Conservation (phyloP, 2,329 filamentous ascomycete genomes). For the Talaromyces albobiverticillius region DNA sequence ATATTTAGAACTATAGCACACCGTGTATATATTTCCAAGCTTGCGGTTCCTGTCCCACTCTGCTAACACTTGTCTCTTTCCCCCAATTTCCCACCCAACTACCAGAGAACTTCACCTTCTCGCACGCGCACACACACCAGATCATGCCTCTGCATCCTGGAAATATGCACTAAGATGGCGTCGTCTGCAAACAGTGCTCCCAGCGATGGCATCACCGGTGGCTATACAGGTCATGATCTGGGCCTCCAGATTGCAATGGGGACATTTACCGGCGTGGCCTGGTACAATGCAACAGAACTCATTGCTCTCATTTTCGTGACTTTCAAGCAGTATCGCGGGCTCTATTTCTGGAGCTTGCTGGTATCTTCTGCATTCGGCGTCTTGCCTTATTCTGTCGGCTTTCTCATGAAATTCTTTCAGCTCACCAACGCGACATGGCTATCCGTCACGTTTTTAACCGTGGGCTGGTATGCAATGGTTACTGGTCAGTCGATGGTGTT, state of each 20-base stretch:
- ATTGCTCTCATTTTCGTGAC: constrained; percentile 49
- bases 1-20: background rate
- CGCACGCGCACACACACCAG: too few species aligned
- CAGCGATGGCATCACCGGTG: constrained; percentile 29
- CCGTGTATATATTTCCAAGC: background rate
- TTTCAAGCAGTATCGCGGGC: constrained; percentile 44
- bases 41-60: constrained; percentile 7
- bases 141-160: background rate
- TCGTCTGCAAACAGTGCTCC: constrained; percentile 4
- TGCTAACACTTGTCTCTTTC: background rate
- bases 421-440: constrained; percentile 35
- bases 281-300: constrained; percentile 52
- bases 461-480: constrained; percentile 49
- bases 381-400: constrained; percentile 45
- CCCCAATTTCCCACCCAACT: background rate
- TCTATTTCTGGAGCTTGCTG: constrained; percentile 53
- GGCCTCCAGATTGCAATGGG: constrained; percentile 43
- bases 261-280: constrained; percentile 46
- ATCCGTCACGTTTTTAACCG: constrained; percentile 41
- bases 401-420: constrained; percentile 47
- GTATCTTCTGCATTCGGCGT: constrained; percentile 44
- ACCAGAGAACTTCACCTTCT: background rate
- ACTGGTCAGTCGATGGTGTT: constrained; percentile 50
- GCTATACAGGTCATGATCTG: constrained; percentile 32
- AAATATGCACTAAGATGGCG: constrained; percentile 12